These are phyloP conservation scores for Babesia bigemina DNA, from an alignment of 169 alveolate genomes.

Conservation along the genomic window DNA sequence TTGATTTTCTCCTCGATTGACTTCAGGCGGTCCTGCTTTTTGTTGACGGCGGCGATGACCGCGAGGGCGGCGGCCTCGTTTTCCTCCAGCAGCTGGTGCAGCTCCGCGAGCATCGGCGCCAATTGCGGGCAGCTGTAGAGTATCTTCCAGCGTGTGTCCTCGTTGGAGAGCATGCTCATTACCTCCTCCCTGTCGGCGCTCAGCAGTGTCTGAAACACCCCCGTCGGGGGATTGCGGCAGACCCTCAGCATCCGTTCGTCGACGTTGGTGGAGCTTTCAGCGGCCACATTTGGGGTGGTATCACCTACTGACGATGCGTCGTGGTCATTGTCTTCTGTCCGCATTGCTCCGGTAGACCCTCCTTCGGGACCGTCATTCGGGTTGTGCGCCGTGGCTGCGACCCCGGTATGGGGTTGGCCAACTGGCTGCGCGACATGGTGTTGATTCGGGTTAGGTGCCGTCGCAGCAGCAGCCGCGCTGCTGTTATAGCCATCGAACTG, in stretches of 20 bases:
- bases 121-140: neutral
- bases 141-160: conserved; percentile 10
- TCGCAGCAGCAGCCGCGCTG: neutral
- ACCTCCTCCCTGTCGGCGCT: conserved; percentile 18
- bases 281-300: neutral
- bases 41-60: conserved; percentile 14
- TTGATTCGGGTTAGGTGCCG: neutral
- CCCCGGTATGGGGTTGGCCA: too few species aligned
- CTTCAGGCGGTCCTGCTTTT: conserved; percentile 30
- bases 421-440: neutral
- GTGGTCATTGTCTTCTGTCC: too few species aligned
- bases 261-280: neutral
- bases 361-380: neutral
- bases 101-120: neutral
- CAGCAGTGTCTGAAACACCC: neutral
- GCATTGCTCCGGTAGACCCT: neutral
- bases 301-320: too few species aligned
- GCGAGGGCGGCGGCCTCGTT: conserved; percentile 14
- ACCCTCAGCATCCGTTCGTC: conserved; percentile 7
- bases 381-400: too few species aligned
- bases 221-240: conserved; percentile 17
- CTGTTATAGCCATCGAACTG: neutral
- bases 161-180: neutral
- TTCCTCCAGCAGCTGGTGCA: neutral
- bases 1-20: neutral